phyloP scores from a whole-genome alignment of 1,284 basidiomycete genomes.

The Moesziomyces antarcticus region DNA sequence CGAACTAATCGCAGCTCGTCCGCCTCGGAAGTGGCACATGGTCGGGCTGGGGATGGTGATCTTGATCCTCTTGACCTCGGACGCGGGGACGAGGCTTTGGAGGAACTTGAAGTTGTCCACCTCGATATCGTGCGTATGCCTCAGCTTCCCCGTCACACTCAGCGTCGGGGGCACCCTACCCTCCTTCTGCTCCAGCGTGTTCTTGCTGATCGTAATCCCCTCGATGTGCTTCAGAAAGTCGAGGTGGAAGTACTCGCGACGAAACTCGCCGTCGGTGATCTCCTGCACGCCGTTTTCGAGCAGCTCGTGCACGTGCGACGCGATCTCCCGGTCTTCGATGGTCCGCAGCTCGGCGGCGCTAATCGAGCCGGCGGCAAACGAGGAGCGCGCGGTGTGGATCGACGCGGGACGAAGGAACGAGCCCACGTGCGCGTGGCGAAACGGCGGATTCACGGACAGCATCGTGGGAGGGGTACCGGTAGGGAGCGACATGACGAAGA shows the following conservation, averaged over 20 bases:
- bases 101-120: constrained; percentile 68
- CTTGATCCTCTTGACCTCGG: constrained; percentile 72
- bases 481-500: constrained; percentile 34
- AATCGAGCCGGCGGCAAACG: constrained; percentile 70
- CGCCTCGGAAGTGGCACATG: constrained; percentile 59
- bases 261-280: constrained; percentile 75
- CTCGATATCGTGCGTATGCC: constrained; percentile 54
- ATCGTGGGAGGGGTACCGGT: constrained; percentile 15
- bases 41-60: constrained; percentile 78
- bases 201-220: constrained; percentile 51
- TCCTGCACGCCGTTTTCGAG: constrained; percentile 72
- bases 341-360: constrained; percentile 70
- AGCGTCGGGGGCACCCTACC: constrained; percentile 66
- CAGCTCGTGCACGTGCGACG: constrained; percentile 72
- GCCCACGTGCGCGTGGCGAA: constrained; percentile 47
- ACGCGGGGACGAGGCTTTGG: constrained; percentile 58
- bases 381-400: constrained; percentile 71
- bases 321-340: constrained; percentile 73
- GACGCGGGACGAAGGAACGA: constrained; percentile 72
- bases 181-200: constrained; percentile 55
- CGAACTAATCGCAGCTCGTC: constrained; percentile 52
- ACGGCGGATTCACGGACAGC: constrained; percentile 40
- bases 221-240: constrained; percentile 56
- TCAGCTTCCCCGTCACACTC: constrained; percentile 62
- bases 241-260: constrained; percentile 54